Percentiles rank a stretch among this genome's conserved stretches.
These are phyloP conservation scores for Heimioporus sp. DNA, from an alignment of 768 basidiomycete genomes.

Conservation along the genomic window DNA sequence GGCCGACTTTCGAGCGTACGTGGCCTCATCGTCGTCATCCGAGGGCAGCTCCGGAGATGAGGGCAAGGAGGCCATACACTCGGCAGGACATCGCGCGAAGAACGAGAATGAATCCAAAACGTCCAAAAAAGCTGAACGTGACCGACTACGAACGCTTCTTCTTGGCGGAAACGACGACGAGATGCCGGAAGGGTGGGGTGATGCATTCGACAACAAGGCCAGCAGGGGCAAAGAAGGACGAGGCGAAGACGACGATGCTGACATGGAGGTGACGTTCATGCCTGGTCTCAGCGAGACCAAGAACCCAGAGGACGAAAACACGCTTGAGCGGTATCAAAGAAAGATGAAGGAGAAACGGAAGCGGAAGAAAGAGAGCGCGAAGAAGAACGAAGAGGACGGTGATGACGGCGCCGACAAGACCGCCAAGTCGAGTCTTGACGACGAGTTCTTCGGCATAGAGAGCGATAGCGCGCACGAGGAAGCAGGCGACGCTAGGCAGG, in stretches of 20 bases:
- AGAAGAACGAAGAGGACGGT: conserved; percentile 34
- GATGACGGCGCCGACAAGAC: conserved; percentile 20
- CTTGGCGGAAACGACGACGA: conserved; percentile 64
- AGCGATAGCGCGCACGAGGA: conserved; percentile 26
- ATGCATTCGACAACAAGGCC: conserved; percentile 29
- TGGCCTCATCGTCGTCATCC: conserved; percentile 70
- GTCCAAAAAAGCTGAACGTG: conserved; percentile 49
- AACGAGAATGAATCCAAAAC: conserved; percentile 17
- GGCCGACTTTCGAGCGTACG: conserved; percentile 79
- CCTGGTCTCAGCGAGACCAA: conserved; percentile 69
- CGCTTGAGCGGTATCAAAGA: conserved; percentile 83
- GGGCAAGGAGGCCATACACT: conserved; percentile 6
- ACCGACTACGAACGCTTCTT: conserved; percentile 73
- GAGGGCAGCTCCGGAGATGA: conserved; percentile 47
- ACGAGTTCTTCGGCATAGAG: conserved; percentile 75
- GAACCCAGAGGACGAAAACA: conserved; percentile 71
- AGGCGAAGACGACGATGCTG: conserved; percentile 48
- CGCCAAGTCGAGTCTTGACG: conserved; percentile 31
- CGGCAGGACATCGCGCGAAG: neutral
- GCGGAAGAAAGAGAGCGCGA: conserved; percentile 68
- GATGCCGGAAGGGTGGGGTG: conserved; percentile 84
- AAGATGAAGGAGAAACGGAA: conserved; percentile 89
- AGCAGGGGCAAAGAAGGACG: conserved; percentile 6
- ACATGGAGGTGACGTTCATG: conserved; percentile 95
- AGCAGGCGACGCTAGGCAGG: conserved; percentile 22